Evolutionary conservation across 352 stramenopile species (phyloP).

Genomic region (Peronospora farinosa): DNA sequence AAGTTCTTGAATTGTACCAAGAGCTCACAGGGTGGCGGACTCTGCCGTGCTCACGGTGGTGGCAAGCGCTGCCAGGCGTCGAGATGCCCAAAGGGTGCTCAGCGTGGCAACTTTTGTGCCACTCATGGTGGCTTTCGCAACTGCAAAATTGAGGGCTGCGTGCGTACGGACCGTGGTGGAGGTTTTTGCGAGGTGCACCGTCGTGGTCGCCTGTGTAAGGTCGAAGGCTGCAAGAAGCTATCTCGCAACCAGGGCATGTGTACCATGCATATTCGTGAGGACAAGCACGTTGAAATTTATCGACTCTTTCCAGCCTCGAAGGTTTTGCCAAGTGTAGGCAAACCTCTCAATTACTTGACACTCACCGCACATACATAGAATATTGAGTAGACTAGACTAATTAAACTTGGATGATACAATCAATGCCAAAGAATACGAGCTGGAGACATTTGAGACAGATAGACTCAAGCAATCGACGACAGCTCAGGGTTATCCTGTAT

Average conservation of each 20-base stretch:
- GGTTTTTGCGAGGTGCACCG: constrained; percentile 84
- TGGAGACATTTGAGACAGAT: no score
- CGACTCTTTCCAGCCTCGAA: background rate
- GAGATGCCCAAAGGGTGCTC: constrained; percentile 71
- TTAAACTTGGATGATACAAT: no score
- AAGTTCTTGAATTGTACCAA: constrained; percentile 83
- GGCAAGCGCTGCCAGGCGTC: constrained; percentile 70
- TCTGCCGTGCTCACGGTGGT: constrained; percentile 73
- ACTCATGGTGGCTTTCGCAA: constrained; percentile 83
- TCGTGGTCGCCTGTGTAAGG: constrained; percentile 70
- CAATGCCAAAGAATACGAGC: no score
- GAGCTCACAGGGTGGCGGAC: constrained; percentile 64
- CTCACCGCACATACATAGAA: no score
- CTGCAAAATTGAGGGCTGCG: constrained; percentile 79
- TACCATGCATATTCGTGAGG: constrained; percentile 85
- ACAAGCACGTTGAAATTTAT: constrained; percentile 48
- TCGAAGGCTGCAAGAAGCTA: constrained; percentile 85
- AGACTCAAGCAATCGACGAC: no score
- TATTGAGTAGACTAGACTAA: no score
- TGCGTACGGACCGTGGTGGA: constrained; percentile 74
- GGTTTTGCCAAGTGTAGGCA: background rate
- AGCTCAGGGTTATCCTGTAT: no score
- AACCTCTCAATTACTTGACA: no score
- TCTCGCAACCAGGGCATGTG: constrained; percentile 84
- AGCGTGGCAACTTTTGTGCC: constrained; percentile 81